Evolutionary conservation across 2,329 filamentous ascomycete species (phyloP), one percentile per base, ranked within the genome.

Genomic region (Curvularia lunata): DNA sequence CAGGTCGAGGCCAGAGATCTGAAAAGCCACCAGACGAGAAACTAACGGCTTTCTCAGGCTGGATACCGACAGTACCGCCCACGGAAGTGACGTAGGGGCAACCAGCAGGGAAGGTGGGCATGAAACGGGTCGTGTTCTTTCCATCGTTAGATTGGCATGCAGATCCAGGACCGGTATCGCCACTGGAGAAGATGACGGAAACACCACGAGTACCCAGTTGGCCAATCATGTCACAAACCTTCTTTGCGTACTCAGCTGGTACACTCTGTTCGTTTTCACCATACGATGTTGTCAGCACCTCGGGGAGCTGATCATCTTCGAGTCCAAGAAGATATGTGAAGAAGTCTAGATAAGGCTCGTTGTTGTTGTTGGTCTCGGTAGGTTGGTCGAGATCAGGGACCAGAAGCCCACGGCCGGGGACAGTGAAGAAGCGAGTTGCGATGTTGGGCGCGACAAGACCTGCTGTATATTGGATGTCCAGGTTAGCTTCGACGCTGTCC

Each of bases 381-480:
- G 81, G 80, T 61, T 82, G 75, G 62, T 82, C 80, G 1, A 82
- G 72, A 62, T 83, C 80, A 0, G 81, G 81, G 10, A 83, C 71
- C 7, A 83, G 73, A 3, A 69, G 63, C 12, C 78, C 81, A 37
- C 78, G 79, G n/a, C 79, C 79, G 32, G 78, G 77, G 30, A 80
- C 82, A 68, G 77, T 81, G 68, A 76, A 83, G 60, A 81, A 82
- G 9, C 75, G 79, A 12, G 79, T 77, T 1, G 78, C 76, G 16
- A 81, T 65, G 8, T 38, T 61, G 0, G 80, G 80, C 10, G 77
- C 65, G 54, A 78, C 77, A 13, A 83, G 61, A 28, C 80, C 79
- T 41, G 80, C 61, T 4, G 81, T 81, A 58, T 82, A 82, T 64
- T 83, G 80, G 37, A 81, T 75, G 58, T 84, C 82, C 18, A 83